Evolutionary conservation across 2,329 filamentous ascomycete species (phyloP).

Genomic region (Cladosporium sp.): DNA sequence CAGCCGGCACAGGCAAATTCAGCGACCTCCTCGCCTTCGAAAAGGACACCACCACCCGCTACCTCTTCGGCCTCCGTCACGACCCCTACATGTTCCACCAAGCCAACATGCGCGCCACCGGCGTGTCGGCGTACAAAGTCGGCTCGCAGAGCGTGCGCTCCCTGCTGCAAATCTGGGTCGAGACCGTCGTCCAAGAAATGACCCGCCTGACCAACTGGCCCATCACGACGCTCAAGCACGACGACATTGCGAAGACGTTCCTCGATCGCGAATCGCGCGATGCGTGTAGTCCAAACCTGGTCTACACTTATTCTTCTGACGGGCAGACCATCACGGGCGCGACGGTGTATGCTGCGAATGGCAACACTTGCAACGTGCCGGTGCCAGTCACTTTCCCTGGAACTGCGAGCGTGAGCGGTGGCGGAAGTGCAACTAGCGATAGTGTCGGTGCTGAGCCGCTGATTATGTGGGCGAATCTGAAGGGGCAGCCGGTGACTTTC

Average conservation of each 20-base stretch:
- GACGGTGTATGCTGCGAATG: constrained; percentile 43
- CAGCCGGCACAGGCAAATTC: constrained; percentile 52
- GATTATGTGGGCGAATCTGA: constrained; percentile 38
- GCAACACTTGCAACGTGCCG: constrained; percentile 48
- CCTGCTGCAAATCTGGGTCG: constrained; percentile 55
- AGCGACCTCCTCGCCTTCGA: constrained; percentile 49
- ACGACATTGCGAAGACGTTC: constrained; percentile 51
- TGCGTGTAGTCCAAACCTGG: constrained; percentile 47
- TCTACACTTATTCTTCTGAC: constrained; percentile 41
- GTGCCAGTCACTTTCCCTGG: constrained; percentile 54
- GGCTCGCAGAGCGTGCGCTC: constrained; percentile 47
- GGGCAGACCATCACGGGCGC: constrained; percentile 47
- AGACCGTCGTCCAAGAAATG: constrained; percentile 52
- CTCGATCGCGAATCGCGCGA: constrained; percentile 50
- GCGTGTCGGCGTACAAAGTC: constrained; percentile 45
- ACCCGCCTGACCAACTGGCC: constrained; percentile 52
- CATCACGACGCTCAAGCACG: constrained; percentile 52
- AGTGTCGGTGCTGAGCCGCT: constrained; percentile 47
- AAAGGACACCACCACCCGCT: constrained; percentile 50
- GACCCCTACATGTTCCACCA: constrained; percentile 63
- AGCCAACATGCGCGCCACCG: constrained; percentile 53
- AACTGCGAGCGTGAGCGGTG: constrained; percentile 35
- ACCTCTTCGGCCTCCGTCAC: constrained; percentile 53
- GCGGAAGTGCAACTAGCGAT: constrained; percentile 38
- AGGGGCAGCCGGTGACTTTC: constrained; percentile 33